Evolutionary conservation across 805 yeast species (phyloP).

Genomic region (Wickerhamiella sergipiensis): DNA sequence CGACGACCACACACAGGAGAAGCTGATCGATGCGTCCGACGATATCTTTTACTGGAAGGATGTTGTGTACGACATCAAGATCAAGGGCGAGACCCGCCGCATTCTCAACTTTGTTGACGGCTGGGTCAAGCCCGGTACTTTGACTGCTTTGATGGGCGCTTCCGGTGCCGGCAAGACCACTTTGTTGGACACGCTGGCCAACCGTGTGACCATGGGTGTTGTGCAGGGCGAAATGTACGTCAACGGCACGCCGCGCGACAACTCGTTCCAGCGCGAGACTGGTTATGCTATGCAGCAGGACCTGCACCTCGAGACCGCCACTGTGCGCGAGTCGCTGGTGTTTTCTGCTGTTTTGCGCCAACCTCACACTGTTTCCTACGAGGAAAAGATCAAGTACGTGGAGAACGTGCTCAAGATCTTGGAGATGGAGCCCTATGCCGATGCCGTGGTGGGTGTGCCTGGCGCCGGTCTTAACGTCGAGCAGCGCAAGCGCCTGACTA

Average conservation of each 20-base stretch:
- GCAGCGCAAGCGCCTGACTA: slow-evolving; percentile 53
- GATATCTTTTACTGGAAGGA: slow-evolving; percentile 52
- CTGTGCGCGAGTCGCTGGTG: slow-evolving; percentile 61
- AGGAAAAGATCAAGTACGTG: slow-evolving; percentile 53
- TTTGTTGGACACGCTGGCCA: slow-evolving; percentile 55
- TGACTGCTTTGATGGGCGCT: slow-evolving; percentile 75
- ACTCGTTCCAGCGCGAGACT: slow-evolving; percentile 60
- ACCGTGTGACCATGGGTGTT: slow-evolving; percentile 56
- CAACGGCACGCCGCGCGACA: slow-evolving; percentile 49
- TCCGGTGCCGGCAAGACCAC: slow-evolving; percentile 86
- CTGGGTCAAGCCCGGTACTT: slow-evolving; percentile 67
- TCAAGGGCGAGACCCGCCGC: slow-evolving; percentile 27
- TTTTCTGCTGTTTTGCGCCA: slow-evolving; percentile 65
- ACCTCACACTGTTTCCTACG: slow-evolving; percentile 39
- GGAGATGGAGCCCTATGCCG: slow-evolving; percentile 58
- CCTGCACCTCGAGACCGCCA: slow-evolving; percentile 51
- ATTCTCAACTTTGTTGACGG: slow-evolving; percentile 43
- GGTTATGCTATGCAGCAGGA: slow-evolving; percentile 79
- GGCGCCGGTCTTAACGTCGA: slow-evolving; percentile 63
- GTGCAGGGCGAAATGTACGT: slow-evolving; percentile 62
- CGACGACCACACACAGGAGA: slow-evolving; percentile 15
- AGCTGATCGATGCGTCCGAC: slow-evolving; percentile 24
- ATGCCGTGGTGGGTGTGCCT: slow-evolving; percentile 66
- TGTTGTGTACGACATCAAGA: slow-evolving; percentile 42
- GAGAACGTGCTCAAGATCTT: slow-evolving; percentile 52